phyloP scores from a whole-genome alignment of 164 flowering plant genomes.

The Taxillus chinensis region DNA sequence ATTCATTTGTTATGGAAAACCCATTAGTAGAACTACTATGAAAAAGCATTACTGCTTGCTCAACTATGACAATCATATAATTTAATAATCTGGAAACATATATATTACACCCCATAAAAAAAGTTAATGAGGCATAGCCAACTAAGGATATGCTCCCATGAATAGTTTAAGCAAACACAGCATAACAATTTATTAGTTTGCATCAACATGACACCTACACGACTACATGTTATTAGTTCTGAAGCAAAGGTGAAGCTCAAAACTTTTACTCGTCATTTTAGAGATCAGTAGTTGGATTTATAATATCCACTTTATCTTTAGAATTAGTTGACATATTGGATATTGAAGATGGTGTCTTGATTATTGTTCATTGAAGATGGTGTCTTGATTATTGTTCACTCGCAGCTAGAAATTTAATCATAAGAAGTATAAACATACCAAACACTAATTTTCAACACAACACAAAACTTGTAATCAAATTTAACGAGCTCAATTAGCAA shows the following conservation, averaged over 20 bases:
- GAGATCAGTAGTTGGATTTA: background rate
- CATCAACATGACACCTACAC: background rate
- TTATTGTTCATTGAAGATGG: background rate
- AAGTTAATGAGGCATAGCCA: background rate
- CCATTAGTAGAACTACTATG: no score
- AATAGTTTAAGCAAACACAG: background rate
- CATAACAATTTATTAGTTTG: background rate
- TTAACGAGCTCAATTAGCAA: no score
- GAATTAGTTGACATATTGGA: background rate
- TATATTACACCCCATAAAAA: background rate
- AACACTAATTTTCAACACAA: background rate
- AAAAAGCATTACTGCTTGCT: no score
- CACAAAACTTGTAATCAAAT: background rate
- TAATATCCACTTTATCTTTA: background rate
- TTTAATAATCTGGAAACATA: no score
- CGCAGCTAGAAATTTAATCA: background rate
- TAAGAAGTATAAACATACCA: background rate
- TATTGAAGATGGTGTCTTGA: background rate
- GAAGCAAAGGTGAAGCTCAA: background rate
- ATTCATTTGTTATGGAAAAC: no score
- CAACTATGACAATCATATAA: no score
- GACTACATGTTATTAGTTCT: no score
- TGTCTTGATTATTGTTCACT: no score
- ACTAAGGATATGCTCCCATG: background rate
- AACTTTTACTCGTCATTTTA: background rate